phyloP scores from a whole-genome alignment of 202 grass and related monocot species.

The Dendrocalamus latiflorus region DNA sequence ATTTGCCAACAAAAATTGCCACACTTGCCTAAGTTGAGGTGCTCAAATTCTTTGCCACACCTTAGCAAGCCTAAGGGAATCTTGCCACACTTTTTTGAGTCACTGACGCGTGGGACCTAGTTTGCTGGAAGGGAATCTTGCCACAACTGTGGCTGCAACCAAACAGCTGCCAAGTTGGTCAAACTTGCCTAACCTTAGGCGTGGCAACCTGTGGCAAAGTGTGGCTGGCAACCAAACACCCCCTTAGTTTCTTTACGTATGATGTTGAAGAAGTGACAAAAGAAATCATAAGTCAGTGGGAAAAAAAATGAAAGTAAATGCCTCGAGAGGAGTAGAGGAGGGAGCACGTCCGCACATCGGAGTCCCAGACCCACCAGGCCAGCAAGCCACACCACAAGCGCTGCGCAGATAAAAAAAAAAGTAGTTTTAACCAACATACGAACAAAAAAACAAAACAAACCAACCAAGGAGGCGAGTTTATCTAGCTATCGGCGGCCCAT shows the following conservation, averaged over 20 bases:
- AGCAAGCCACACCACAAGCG: not conserved
- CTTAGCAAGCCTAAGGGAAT: no score
- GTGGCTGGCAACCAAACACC: no score
- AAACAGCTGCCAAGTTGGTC: no score
- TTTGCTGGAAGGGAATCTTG: no score
- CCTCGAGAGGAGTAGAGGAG: not conserved
- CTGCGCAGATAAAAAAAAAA: not conserved
- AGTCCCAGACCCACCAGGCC: not conserved
- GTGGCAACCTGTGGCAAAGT: no score
- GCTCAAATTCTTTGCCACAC: no score
- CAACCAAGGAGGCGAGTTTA: conserved; percentile 28
- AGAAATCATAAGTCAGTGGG: not conserved
- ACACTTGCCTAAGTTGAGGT: no score
- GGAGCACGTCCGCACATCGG: not conserved
- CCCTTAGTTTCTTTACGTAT: not conserved
- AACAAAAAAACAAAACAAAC: not conserved
- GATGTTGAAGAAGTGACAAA: not conserved
- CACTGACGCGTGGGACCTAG: no score
- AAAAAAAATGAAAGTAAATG: not conserved
- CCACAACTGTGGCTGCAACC: no score
- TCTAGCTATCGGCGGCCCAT: conserved; percentile 37
- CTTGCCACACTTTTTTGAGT: no score
- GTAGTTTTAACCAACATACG: not conserved
- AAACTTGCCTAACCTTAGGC: no score
- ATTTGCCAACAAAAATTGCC: no score